Conservation (phyloP, 768 basidiomycete species). For the Punctularia strigosozonata region DNA sequence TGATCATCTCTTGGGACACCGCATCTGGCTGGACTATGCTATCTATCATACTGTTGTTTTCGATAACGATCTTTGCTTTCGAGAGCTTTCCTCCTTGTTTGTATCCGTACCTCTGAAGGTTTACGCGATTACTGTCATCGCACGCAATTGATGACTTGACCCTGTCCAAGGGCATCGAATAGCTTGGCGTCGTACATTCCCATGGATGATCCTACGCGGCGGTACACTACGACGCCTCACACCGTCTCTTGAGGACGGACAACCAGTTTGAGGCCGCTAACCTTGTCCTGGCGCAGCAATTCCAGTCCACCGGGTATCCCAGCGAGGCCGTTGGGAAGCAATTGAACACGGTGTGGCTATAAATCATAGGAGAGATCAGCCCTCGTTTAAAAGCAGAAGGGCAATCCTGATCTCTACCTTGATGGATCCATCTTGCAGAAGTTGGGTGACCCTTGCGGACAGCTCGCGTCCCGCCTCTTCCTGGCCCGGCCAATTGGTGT, state of each 20-base stretch:
- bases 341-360: constrained; percentile 1
- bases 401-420: constrained; percentile 11
- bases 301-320: constrained; percentile 27
- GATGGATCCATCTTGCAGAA: constrained; percentile 22
- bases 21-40: no score
- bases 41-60: no score
- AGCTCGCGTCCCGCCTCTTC: constrained; percentile 19
- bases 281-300: constrained; percentile 25
- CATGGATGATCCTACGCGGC: no score
- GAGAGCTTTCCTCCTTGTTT: no score
- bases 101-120: no score
- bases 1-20: no score
- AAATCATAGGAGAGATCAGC: constrained; percentile 1
- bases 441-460: constrained; percentile 16
- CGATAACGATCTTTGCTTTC: no score
- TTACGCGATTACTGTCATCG: no score
- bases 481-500: constrained; percentile 4
- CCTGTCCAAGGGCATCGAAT: no score
- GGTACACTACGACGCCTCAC: no score
- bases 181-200: no score
- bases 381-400: neutral
- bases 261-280: constrained; percentile 36
- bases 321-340: neutral
- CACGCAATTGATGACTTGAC: no score
- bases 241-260: constrained; percentile 29